Evolutionary conservation across 768 basidiomycete genomes (phyloP), one percentile per base, ranked within the genome.

Genomic region (Boletus vinaceobasis): DNA sequence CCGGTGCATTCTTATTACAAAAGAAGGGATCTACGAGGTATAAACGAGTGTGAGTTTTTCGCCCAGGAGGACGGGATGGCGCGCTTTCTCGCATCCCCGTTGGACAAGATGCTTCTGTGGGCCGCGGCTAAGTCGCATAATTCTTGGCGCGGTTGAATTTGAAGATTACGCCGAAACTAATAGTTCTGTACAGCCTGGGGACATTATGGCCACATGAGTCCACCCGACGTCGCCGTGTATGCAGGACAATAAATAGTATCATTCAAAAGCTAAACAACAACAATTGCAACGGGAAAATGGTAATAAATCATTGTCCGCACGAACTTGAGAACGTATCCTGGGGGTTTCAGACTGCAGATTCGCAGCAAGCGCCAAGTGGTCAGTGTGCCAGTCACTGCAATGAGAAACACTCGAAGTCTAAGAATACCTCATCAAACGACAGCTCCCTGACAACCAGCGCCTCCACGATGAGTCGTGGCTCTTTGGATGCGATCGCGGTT

Each of bases 401-500:
- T 5, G 68, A 70, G 59, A 88, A 87, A 4, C 81, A 84, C 9
- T 79, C 82, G 65, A 92, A 90, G 65, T 91, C 88, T 51, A 91
- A 66, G 67, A 84, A 92, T 17, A 76, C 86, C 65, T 92, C 90
- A 53, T 88, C 87, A 2, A 86, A 62, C 17, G 85, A 84, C 72
- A 91, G 74, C 68, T 92, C 89, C 43, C 88, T 79, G 19, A 91
- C 83, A 2, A 93, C 85, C 31, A 93, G 76, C 2, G 83, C 90
- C 67, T 93, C 90, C 10, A 91, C 88, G 44, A 92, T 91, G 5
- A 86, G 73, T n/a, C 87, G 74, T 32, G 80, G 77, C 47, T 78
- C 76, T 17, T 60, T 49, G 19, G 43, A 32, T 15, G 43, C 9
- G 17, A 26, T 38, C 11, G 35, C 39, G 5, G 40, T 46, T 37